Conservation (phyloP, 78 protist species). For the Dictyostelium capitatum region DNA sequence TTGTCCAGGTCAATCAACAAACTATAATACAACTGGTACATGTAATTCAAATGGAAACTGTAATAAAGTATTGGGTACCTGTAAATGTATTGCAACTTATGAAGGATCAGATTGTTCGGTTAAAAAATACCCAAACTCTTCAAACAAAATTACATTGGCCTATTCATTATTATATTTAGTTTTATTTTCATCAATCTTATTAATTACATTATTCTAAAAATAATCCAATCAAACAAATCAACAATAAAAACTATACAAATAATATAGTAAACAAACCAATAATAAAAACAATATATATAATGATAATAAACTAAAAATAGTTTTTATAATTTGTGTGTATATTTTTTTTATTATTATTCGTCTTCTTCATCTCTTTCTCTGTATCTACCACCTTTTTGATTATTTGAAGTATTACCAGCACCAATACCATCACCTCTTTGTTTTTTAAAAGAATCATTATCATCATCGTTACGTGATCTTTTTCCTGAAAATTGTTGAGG, state of each 20-base stretch:
- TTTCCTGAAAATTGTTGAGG: constrained; percentile 20
- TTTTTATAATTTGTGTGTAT: background rate
- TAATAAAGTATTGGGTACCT: background rate
- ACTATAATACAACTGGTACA: background rate
- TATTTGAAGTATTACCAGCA: constrained; percentile 1
- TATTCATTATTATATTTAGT: background rate
- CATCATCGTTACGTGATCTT: constrained; percentile 53
- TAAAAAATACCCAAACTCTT: background rate
- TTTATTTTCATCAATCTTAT: background rate
- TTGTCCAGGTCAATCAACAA: background rate
- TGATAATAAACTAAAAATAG: too few species aligned
- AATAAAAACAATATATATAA: too few species aligned
- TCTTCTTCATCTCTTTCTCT: constrained; percentile 75
- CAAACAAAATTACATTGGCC: too few species aligned
- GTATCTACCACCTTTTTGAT: constrained; percentile 25
- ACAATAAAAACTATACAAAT: too few species aligned
- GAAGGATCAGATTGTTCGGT: background rate
- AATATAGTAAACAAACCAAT: too few species aligned
- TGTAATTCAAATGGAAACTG: background rate
- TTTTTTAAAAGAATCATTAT: constrained; percentile 5
- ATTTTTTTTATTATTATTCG: background rate
- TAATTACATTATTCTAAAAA: background rate
- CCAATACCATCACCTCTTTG: constrained; percentile 11
- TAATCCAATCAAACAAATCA: too few species aligned
- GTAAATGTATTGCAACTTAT: background rate